A percentile compares a stretch with the other conserved stretches of the same genome.
phyloP scores from a whole-genome alignment of 371 early-diverging fungal genomes.

The Mucor sp. region DNA sequence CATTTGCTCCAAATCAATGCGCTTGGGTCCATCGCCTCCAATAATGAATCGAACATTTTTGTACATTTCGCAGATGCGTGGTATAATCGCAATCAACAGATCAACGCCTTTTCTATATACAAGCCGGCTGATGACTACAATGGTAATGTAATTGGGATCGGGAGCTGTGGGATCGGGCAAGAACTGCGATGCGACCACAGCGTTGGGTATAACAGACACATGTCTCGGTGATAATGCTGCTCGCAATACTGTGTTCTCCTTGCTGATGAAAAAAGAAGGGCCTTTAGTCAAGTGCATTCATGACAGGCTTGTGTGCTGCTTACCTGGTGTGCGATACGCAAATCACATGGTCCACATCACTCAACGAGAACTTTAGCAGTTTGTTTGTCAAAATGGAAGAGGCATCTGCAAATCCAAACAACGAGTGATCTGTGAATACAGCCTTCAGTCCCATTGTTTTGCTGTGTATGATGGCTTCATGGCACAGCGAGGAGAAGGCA shows the following conservation, averaged over 20 bases:
- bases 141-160: constrained; percentile 85
- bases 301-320: neutral
- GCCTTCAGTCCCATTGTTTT: constrained; percentile 95
- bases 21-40: constrained; percentile 98
- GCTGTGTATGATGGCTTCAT: constrained; percentile 97
- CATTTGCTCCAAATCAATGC: constrained; percentile 97
- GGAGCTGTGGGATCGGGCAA: constrained; percentile 79
- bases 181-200: constrained; percentile 92
- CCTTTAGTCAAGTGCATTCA: neutral
- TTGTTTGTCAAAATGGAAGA: constrained; percentile 95
- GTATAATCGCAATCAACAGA: constrained; percentile 91
- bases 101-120: constrained; percentile 98
- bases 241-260: constrained; percentile 96
- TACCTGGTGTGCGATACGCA: constrained; percentile 98
- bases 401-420: constrained; percentile 97
- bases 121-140: constrained; percentile 93
- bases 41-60: constrained; percentile 91
- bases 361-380: constrained; percentile 91
- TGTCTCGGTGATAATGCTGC: constrained; percentile 87
- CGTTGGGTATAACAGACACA: constrained; percentile 99
- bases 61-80: constrained; percentile 87
- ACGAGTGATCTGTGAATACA: constrained; percentile 98
- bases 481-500: constrained; percentile 93
- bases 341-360: constrained; percentile 95
- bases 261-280: constrained; percentile 51